These are phyloP conservation scores for Orbilia ellipsospora DNA, from an alignment of 2,329 filamentous ascomycete species.

Conservation along the genomic window DNA sequence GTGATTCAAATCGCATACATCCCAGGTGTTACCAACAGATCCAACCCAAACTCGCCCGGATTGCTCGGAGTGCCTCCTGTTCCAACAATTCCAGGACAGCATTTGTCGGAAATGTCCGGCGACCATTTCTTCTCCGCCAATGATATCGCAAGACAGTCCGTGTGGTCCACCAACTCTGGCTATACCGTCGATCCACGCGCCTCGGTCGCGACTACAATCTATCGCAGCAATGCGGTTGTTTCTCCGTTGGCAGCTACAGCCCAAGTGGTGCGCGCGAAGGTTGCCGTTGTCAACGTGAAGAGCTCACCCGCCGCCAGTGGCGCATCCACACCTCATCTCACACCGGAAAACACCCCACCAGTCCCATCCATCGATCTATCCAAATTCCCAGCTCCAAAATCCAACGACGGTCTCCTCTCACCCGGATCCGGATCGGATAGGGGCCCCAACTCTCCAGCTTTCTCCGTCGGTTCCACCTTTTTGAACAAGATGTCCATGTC, in stretches of 20 bases:
- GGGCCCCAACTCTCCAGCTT: slow-evolving; percentile 69
- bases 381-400: slow-evolving; percentile 46
- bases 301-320: slow-evolving; percentile 66
- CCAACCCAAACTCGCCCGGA: slow-evolving; percentile 82
- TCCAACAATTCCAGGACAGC: slow-evolving; percentile 78
- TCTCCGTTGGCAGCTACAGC: slow-evolving; percentile 78
- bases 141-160: slow-evolving; percentile 59
- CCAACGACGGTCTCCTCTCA: slow-evolving; percentile 31
- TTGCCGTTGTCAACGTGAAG: slow-evolving; percentile 92
- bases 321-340: slow-evolving; percentile 72
- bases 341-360: slow-evolving; percentile 59
- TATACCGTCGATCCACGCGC: slow-evolving; percentile 66
- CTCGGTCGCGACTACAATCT: slow-evolving; percentile 91
- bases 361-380: slow-evolving; percentile 56
- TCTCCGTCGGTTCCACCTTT: slow-evolving; percentile 76
- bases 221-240: slow-evolving; percentile 88
- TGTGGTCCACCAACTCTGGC: slow-evolving; percentile 57
- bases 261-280: slow-evolving; percentile 86
- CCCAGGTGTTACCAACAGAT: slow-evolving; percentile 93
- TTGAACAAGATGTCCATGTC: slow-evolving; percentile 67
- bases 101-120: slow-evolving; percentile 56
- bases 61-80: slow-evolving; percentile 84
- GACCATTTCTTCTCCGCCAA: slow-evolving; percentile 59
- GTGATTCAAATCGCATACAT: slow-evolving; percentile 99
- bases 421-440: slow-evolving; percentile 22